A percentile compares a stretch with the other conserved stretches of the same genome.
These are phyloP conservation scores for Ulota crispa DNA, from an alignment of 225 moss, liverwort and hornwort genomes.

Conservation along the genomic window DNA sequence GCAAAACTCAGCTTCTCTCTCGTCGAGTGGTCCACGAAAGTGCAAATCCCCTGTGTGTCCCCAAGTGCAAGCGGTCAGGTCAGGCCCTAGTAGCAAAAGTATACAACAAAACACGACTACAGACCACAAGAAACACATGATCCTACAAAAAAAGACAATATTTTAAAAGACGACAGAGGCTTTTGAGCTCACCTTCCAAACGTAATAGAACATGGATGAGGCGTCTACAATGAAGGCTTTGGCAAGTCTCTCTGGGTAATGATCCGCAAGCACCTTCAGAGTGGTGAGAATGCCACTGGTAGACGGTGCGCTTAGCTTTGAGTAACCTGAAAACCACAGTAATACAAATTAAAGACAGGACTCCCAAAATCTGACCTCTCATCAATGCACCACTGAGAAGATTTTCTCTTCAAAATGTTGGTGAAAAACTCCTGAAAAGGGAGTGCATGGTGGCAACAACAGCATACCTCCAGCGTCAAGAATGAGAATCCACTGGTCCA, in stretches of 20 bases:
- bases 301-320: slow-evolving; percentile 75
- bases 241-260: slow-evolving; percentile 91
- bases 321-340: slow-evolving; percentile 52
- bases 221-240: slow-evolving; percentile 92
- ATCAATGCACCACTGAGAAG: too few species aligned
- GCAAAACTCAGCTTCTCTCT: slow-evolving; percentile 80
- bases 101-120: neutral
- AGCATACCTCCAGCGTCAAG: slow-evolving; percentile 77
- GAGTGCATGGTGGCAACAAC: neutral
- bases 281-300: slow-evolving; percentile 85
- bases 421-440: neutral
- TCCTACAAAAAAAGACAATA: neutral
- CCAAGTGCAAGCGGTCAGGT: neutral
- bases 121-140: neutral
- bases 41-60: slow-evolving; percentile 67
- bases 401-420: neutral
- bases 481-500: slow-evolving; percentile 92
- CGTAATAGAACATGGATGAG: slow-evolving; percentile 89
- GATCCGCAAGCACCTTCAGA: slow-evolving; percentile 86
- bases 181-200: slow-evolving; percentile 80
- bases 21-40: slow-evolving; percentile 77
- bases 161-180: neutral
- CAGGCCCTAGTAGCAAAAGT: neutral
- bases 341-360: neutral
- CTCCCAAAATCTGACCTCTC: neutral